Evolutionary conservation across 345 rosid genomes (phyloP).

Genomic region (Punica granatum): DNA sequence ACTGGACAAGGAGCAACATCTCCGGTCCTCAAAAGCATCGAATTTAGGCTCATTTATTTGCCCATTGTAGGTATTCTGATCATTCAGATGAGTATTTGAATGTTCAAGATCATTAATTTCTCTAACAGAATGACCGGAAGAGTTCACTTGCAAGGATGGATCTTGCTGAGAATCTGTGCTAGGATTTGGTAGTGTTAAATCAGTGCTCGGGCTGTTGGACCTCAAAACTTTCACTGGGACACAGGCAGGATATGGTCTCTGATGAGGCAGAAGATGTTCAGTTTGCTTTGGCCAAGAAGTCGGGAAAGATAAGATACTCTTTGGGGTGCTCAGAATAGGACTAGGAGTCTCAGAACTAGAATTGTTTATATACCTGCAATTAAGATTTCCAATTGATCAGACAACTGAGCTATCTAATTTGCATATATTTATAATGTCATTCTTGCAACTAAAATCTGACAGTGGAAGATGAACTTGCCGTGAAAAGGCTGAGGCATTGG

Average conservation of each 20-base stretch:
- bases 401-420: not conserved
- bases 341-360: conserved; percentile 33
- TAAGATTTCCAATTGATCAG: not conserved
- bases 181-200: conserved; percentile 37
- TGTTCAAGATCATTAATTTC: conserved; percentile 27
- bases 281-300: conserved; percentile 25
- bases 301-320: conserved; percentile 27
- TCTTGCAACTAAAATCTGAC: not conserved
- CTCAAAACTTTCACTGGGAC: conserved; percentile 34
- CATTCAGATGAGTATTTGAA: conserved; percentile 19
- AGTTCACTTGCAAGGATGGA: conserved; percentile 28
- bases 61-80: conserved; percentile 23
- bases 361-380: conserved; percentile 46
- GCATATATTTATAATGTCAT: not conserved
- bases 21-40: conserved; percentile 40
- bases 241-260: conserved; percentile 36
- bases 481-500: conserved; percentile 79
- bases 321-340: conserved; percentile 39
- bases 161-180: conserved; percentile 51
- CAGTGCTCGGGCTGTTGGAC: conserved; percentile 24
- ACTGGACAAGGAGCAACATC: conserved; percentile 34
- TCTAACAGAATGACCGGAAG: conserved; percentile 19
- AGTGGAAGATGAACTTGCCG: conserved; percentile 34
- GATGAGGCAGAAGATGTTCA: conserved; percentile 35
- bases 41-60: conserved; percentile 22